A percentile compares a stretch with the other conserved stretches of the same genome.
These are phyloP conservation scores for Fusarium paranaense DNA, from an alignment of 2,329 filamentous ascomycete genomes.

Conservation along the genomic window DNA sequence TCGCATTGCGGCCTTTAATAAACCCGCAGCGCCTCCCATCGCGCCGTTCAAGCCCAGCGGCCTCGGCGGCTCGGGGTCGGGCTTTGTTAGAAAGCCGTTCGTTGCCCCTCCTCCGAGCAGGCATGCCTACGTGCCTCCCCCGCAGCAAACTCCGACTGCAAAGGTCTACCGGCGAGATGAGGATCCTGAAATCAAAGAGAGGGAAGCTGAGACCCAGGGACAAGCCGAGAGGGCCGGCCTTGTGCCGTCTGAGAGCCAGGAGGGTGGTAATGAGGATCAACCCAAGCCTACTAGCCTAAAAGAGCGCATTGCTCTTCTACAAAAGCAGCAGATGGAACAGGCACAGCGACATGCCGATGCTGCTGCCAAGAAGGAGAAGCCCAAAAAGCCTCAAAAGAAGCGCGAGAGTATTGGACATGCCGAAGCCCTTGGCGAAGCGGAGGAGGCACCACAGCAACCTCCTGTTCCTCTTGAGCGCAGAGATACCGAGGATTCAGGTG, in stretches of 20 bases:
- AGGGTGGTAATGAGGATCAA: slow-evolving; percentile 76
- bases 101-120: slow-evolving; percentile 94
- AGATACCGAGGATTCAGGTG: slow-evolving; percentile 60
- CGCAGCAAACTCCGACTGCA: slow-evolving; percentile 75
- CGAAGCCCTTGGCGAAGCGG: slow-evolving; percentile 44
- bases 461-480: slow-evolving; percentile 56
- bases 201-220: slow-evolving; percentile 73
- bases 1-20: slow-evolving; percentile 97
- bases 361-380: slow-evolving; percentile 85
- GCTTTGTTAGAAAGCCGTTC: slow-evolving; percentile 96
- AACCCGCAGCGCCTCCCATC: slow-evolving; percentile 83
- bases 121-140: slow-evolving; percentile 87
- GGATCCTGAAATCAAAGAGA: slow-evolving; percentile 78
- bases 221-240: slow-evolving; percentile 77
- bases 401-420: slow-evolving; percentile 58
- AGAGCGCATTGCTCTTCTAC: slow-evolving; percentile 92
- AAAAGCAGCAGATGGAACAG: slow-evolving; percentile 93
- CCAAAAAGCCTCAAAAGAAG: slow-evolving; percentile 81
- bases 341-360: slow-evolving; percentile 84
- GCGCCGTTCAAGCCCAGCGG: slow-evolving; percentile 89
- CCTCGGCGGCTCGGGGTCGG: slow-evolving; percentile 64
- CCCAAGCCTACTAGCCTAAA: slow-evolving; percentile 95
- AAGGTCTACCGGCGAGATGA: slow-evolving; percentile 90
- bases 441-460: slow-evolving; percentile 46
- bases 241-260: slow-evolving; percentile 56